Base-by-base conservation (phyloP, 805 yeast species). In the Ogataea populi-albae region DNA sequence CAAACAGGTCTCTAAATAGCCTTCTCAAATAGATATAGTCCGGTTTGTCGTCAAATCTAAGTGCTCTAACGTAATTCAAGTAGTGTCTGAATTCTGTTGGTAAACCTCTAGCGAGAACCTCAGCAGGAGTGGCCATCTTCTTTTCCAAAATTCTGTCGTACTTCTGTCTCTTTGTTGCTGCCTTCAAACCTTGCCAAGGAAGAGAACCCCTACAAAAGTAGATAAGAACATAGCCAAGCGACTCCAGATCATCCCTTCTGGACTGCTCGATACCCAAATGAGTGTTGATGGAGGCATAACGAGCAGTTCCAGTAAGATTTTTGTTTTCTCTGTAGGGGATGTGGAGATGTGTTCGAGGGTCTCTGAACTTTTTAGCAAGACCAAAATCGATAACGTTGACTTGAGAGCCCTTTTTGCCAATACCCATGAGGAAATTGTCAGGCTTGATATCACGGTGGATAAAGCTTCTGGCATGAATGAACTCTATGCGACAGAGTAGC, bases 101-200 rank as follows among this genome's bases (percentile, higher is more conserved):
- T 50, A 93, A 74, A 6, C 98, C 98, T 54, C 86, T 79, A 45
- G 96, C 89, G 52, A 91, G 73, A 10, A 79, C 75, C 55, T 86
- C 93, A 26, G 89, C 77, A 17, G 95, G 82, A 6, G 95, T 86
- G 32, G 94, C 79, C 78, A 89, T 79, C 64, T 91, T 91, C 70
- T 86, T 86, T 61, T 91, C 97, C 80, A 91, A 81, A 52, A 91
- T 93, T 44, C 96, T 77, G 66, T 91, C 97, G 64, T 91, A 91
- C 65, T 93, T 91, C 63, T 91, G 97, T 67, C 95, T 86, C 68
- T 91, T 91, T 11, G 96, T 87, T 17, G 91, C 93, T 25, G 98
- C 98, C 65, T 88, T 88, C 55, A 91, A 75, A 4, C 98, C 98
- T 66, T 91, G 98, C 98, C 98, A 91, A 36, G 98, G 98, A 54